Evolutionary conservation across 2,329 filamentous ascomycete species (phyloP).

Genomic region (Fusarium incarnatum): DNA sequence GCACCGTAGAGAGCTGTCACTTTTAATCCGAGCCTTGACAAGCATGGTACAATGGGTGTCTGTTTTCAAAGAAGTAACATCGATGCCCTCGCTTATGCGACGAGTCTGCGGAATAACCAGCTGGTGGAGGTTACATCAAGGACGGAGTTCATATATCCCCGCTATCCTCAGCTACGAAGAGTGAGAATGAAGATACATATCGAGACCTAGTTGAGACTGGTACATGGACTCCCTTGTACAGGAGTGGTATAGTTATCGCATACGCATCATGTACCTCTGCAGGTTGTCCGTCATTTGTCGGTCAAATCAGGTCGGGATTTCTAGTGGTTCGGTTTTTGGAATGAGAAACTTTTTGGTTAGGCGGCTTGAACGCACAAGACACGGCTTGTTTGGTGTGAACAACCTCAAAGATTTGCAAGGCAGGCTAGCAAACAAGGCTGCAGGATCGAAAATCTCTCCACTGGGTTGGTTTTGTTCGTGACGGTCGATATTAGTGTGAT

Average conservation of each 20-base stretch:
- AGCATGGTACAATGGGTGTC: background rate
- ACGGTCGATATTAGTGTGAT: constrained; percentile 27
- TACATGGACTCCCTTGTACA: constrained; percentile 23
- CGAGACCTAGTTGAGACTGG: constrained; percentile 15
- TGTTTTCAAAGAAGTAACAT: constrained; percentile 1
- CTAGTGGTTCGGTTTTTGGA: constrained; percentile 20
- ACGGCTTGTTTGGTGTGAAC: constrained; percentile 28
- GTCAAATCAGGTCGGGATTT: constrained; percentile 13
- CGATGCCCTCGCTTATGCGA: constrained; percentile 15
- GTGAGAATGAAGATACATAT: constrained; percentile 8
- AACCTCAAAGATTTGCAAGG: constrained; percentile 2
- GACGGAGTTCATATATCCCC: constrained; percentile 17
- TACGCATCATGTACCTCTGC: constrained; percentile 4
- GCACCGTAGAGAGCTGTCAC: constrained; percentile 28
- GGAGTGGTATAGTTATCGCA: constrained; percentile 14
- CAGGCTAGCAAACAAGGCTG: constrained; percentile 29
- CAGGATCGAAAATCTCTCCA: constrained; percentile 23
- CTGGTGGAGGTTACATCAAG: constrained; percentile 32
- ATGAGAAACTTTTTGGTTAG: constrained; percentile 19
- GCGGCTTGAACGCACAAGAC: constrained; percentile 20
- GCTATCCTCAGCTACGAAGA: constrained; percentile 13
- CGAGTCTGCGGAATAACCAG: constrained; percentile 7
- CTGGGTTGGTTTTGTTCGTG: constrained; percentile 2
- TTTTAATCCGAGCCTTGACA: constrained; percentile 3
- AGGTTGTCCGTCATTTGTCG: constrained; percentile 12